These are phyloP conservation scores for Heterobasidion occidentale DNA, from an alignment of 1,284 basidiomycete species.

Conservation along the genomic window DNA sequence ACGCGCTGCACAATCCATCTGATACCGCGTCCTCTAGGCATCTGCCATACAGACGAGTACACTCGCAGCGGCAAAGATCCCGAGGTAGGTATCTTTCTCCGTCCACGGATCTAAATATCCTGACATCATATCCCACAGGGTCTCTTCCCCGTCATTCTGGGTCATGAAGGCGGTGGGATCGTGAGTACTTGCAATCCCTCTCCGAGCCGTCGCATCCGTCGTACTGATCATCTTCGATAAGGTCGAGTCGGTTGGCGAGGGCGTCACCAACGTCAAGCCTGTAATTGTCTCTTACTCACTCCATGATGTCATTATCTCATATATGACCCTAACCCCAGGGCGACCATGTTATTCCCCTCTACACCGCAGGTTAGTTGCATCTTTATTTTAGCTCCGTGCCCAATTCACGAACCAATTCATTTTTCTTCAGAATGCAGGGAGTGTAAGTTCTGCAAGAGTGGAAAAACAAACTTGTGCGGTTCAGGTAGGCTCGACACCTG, in stretches of 20 bases:
- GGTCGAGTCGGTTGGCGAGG: constrained; percentile 94
- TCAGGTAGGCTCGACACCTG: constrained; percentile 42
- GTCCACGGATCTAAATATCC: not conserved
- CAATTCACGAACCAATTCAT: not conserved
- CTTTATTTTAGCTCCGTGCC: not conserved
- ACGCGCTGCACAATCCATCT: no score
- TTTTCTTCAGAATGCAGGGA: constrained; percentile 74
- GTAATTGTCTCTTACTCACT: constrained; percentile 23
- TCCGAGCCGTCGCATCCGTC: not conserved
- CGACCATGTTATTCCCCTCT: constrained; percentile 92
- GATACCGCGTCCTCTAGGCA: constrained; percentile 44
- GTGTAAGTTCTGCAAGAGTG: constrained; percentile 98
- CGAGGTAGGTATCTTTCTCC: constrained; percentile 45
- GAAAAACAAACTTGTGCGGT: constrained; percentile 96
- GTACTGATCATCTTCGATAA: constrained; percentile 21
- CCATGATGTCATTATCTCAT: constrained; percentile 1
- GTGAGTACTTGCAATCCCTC: constrained; percentile 34
- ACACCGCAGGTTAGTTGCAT: constrained; percentile 71
- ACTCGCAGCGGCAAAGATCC: constrained; percentile 95
- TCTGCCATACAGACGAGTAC: constrained; percentile 98
- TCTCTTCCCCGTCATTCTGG: constrained; percentile 90
- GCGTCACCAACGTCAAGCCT: constrained; percentile 79
- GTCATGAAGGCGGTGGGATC: constrained; percentile 85
- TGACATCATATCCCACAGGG: constrained; percentile 40
- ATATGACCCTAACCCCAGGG: constrained; percentile 33